phyloP scores from a whole-genome alignment of 73 alveolate genomes.

The Durusdinium trenchii region DNA sequence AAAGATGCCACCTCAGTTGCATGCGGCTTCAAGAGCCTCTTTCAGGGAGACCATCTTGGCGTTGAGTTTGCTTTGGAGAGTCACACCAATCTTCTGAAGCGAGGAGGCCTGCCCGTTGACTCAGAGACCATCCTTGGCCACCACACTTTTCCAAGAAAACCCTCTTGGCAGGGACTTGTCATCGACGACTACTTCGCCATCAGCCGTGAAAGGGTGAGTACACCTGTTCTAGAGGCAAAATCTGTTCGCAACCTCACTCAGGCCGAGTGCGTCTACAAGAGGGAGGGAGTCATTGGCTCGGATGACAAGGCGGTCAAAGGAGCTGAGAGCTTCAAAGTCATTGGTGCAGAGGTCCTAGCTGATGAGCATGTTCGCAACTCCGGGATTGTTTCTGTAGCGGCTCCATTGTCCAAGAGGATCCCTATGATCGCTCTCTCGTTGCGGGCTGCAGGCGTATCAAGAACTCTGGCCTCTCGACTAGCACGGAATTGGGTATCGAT shows the following conservation, averaged over 20 bases:
- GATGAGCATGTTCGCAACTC: background rate
- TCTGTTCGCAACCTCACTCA: background rate
- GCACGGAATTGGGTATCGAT: background rate
- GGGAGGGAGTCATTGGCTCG: background rate
- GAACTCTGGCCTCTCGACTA: background rate
- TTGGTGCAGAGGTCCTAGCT: constrained; percentile 6
- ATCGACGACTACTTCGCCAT: constrained; percentile 19
- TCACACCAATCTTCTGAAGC: background rate
- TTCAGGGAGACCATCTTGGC: constrained; percentile 10
- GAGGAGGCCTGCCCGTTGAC: background rate
- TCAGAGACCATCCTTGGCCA: background rate
- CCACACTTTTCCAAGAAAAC: background rate
- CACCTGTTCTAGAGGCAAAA: background rate
- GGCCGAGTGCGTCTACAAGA: background rate
- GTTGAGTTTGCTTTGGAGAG: background rate
- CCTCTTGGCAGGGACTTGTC: background rate
- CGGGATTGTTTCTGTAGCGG: background rate
- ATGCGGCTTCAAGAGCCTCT: background rate
- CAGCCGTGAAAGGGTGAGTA: too few relatives aligned
- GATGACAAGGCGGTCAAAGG: background rate
- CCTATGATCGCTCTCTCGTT: background rate
- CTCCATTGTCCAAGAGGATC: background rate
- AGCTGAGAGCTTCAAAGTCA: background rate
- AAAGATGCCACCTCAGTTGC: background rate
- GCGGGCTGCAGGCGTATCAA: background rate